Percentiles rank a stretch among this genome's conserved stretches.
phyloP scores from a whole-genome alignment of 2,329 filamentous ascomycete genomes.

The Seiridium cupressi region DNA sequence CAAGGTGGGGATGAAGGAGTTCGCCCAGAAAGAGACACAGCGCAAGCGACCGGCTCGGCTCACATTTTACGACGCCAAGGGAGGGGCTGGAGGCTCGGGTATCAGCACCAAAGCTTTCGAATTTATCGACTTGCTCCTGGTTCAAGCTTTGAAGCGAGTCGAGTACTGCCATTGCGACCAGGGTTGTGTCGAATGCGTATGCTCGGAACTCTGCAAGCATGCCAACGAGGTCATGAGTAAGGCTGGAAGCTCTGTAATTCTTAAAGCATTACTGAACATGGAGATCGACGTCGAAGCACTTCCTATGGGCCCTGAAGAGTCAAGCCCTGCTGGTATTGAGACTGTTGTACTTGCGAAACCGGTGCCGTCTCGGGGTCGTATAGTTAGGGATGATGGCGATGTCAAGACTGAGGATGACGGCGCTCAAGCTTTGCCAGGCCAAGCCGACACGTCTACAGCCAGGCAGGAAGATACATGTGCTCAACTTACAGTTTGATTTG shows the following conservation, averaged over 20 bases:
- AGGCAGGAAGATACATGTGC: too few species aligned
- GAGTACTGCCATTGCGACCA: conserved; percentile 72
- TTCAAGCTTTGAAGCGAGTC: conserved; percentile 73
- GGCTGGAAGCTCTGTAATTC: conserved; percentile 76
- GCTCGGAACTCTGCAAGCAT: conserved; percentile 79
- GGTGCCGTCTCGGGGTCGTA: conserved; percentile 45
- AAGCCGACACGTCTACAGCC: too few species aligned
- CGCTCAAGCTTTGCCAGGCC: too few species aligned
- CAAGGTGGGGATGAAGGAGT: conserved; percentile 85
- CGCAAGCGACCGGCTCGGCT: conserved; percentile 84
- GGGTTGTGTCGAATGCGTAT: conserved; percentile 89
- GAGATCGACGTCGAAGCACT: conserved; percentile 81
- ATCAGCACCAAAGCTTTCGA: conserved; percentile 94
- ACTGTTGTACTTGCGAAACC: conserved; percentile 75
- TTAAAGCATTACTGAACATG: conserved; percentile 71
- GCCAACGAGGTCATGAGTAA: conserved; percentile 93
- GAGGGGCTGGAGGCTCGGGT: conserved; percentile 77
- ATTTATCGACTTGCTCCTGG: conserved; percentile 76
- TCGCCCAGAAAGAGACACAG: conserved; percentile 64
- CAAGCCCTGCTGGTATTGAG: conserved; percentile 71
- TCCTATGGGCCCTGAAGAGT: conserved; percentile 79
- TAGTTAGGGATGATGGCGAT: conserved; percentile 19
- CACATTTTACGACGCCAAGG: conserved; percentile 94
- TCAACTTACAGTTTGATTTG: too few species aligned
- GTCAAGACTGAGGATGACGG: conserved; percentile 21